These are phyloP conservation scores for Penicilliopsis zonata DNA, from an alignment of 495 filamentous ascomycete genomes.

Conservation along the genomic window DNA sequence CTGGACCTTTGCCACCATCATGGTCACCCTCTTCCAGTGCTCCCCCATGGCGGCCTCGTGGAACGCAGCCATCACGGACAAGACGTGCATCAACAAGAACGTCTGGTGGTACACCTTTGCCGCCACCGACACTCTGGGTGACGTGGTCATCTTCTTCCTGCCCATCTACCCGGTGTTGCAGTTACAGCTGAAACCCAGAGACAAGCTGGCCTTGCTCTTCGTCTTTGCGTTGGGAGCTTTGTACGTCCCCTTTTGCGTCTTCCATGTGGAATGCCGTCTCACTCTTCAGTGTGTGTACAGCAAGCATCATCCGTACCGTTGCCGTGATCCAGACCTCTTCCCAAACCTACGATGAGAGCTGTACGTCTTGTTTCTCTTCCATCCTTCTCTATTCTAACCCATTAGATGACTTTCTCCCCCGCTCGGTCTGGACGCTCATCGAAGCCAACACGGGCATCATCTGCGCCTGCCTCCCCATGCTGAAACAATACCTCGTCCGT, in stretches of 20 bases:
- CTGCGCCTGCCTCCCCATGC: conserved; percentile 1
- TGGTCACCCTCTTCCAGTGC: neutral
- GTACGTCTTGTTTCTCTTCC: too few species aligned
- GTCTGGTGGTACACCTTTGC: conserved; percentile 1
- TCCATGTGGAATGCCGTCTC: too few species aligned
- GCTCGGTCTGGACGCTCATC: conserved; percentile 1
- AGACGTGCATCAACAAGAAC: conserved; percentile 1
- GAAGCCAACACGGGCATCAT: conserved; percentile 1
- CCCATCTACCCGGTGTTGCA: too few species aligned
- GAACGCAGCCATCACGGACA: neutral
- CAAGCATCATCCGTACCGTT: neutral
- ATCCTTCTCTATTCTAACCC: too few species aligned
- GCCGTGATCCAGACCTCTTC: neutral
- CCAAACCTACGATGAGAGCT: too few species aligned
- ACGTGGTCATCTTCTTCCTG: conserved; percentile 1
- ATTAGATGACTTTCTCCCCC: too few species aligned
- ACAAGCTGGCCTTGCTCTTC: neutral
- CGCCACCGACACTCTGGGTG: neutral
- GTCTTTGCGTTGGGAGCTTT: conserved; percentile 1
- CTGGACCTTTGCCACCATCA: neutral
- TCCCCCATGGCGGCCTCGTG: neutral
- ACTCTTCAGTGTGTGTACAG: too few species aligned
- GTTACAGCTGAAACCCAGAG: too few species aligned
- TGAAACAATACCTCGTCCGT: too few species aligned
- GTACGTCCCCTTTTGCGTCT: too few species aligned